phyloP scores from a whole-genome alignment of 1,284 basidiomycete species.

The Trametes hirsuta region DNA sequence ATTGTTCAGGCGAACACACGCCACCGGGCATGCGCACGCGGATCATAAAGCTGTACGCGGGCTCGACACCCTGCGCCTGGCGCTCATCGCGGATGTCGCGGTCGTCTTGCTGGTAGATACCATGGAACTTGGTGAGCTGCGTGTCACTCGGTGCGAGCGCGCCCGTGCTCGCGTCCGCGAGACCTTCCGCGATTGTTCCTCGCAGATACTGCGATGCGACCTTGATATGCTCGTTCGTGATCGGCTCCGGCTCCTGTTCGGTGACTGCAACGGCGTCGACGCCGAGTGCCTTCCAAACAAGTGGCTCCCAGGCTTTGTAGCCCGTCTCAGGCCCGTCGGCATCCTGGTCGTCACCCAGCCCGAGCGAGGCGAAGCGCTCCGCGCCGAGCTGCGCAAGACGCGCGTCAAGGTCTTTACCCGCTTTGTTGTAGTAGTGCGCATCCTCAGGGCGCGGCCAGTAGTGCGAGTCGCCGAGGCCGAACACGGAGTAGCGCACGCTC shows the following conservation, averaged over 20 bases:
- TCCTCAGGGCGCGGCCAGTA: constrained; percentile 99
- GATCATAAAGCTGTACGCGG: constrained; percentile 99
- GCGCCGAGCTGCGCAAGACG: constrained; percentile 80
- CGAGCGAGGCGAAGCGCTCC: constrained; percentile 72
- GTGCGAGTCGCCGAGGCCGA: constrained; percentile 97
- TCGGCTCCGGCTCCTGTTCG: constrained; percentile 94
- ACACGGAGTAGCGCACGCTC: constrained; percentile 81
- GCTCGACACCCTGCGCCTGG: constrained; percentile 90
- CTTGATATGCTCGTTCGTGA: constrained; percentile 99
- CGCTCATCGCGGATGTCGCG: constrained; percentile 98
- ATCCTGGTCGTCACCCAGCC: constrained; percentile 97
- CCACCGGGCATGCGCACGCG: constrained; percentile 96
- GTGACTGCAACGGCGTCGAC: constrained; percentile 89
- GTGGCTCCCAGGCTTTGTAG: constrained; percentile 94
- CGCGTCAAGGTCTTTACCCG: constrained; percentile 88
- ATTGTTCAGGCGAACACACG: constrained; percentile 90
- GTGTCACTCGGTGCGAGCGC: constrained; percentile 89
- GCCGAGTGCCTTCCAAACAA: constrained; percentile 93
- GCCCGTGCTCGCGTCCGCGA: constrained; percentile 87
- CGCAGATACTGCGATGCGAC: constrained; percentile 94
- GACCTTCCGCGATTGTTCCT: constrained; percentile 93
- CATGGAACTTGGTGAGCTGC: constrained; percentile 99
- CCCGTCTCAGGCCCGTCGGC: constrained; percentile 96
- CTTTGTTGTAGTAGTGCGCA: constrained; percentile 97
- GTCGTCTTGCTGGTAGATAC: constrained; percentile 97